Base-by-base conservation (phyloP, 2,329 filamentous ascomycete genomes). In the Ophiostoma perfectum region DNA sequence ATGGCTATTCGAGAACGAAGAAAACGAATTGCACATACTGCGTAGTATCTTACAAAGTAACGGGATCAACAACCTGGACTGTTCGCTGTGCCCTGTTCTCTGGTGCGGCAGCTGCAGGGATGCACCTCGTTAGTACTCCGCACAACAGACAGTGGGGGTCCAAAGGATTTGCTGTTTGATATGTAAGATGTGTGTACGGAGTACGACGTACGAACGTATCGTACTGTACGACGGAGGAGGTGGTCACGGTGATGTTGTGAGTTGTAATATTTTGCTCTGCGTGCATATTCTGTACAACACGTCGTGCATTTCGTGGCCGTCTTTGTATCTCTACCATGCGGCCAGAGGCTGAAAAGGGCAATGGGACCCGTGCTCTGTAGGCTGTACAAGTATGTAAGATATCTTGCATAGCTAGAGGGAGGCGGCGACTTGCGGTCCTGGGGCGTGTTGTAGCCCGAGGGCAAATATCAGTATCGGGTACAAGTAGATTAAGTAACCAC, bases 401-500 rank as follows among this genome's bases (percentile, higher is more conserved):
- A 27, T 27, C 27, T 27, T 27, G 27, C 27, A 27, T 27, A 27
- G 27, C 55, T 38, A 6, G 27, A 9, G 55, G 27, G 27, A 39
- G 55, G 27, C 55, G 55, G 55, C 55, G 55, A 60, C 27, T 12
- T 60, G 55, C 55, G 55, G 55, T 60, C 27, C 55, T 60, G 27
- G 55, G 27, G 38, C 55, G 55, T 38, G 55, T 36, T 38, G 27
- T 7, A 60, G 49, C 27, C 18, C 18, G 49, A 55, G 49, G 49
- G 9, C 49, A 55, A 55, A 27, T 27, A 55, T 55, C 49, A 47
- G 45, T 47, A 12, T 12, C n/a, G 7, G 6, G 45, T 47, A 9
- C 49, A 55, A 27, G 8, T 27, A 52, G 47, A 52, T 18, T 52
- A 27, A 55, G 27, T 27, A 14, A 8, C 27, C 27, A 27, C 27